Conservation (phyloP, 257 asterid species). For the Solanum neorickii region DNA sequence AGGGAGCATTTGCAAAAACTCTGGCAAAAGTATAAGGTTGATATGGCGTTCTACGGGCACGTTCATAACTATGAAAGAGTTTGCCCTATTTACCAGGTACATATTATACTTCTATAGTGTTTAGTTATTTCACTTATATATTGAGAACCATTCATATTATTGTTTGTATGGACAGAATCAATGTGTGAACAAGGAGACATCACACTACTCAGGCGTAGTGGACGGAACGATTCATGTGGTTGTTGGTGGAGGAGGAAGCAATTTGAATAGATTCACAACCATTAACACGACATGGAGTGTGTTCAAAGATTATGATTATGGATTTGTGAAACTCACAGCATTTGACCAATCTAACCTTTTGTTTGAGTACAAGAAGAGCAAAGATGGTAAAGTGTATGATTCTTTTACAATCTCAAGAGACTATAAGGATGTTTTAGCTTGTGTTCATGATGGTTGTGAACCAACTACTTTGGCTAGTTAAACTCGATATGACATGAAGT, state of each 20-base stretch:
- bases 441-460: not conserved
- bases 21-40: not conserved
- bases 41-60: not conserved
- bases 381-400: not conserved
- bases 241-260: constrained; percentile 58
- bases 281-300: not conserved
- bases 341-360: not conserved
- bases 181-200: constrained; percentile 39
- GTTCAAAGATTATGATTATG: not conserved
- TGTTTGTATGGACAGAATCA: constrained; percentile 22
- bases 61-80: constrained; percentile 1
- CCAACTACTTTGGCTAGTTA: not conserved
- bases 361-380: not conserved
- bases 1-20: not conserved
- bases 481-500: not conserved
- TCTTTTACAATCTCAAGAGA: not conserved
- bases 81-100: not conserved
- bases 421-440: not conserved
- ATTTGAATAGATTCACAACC: not conserved
- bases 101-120: too few species aligned
- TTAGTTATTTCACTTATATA: not conserved
- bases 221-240: constrained; percentile 24
- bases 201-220: constrained; percentile 41
- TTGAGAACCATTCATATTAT: not conserved
- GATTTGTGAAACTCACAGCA: not conserved